Evolutionary conservation across 768 basidiomycete genomes (phyloP).

Genomic region (Collybia nuda): DNA sequence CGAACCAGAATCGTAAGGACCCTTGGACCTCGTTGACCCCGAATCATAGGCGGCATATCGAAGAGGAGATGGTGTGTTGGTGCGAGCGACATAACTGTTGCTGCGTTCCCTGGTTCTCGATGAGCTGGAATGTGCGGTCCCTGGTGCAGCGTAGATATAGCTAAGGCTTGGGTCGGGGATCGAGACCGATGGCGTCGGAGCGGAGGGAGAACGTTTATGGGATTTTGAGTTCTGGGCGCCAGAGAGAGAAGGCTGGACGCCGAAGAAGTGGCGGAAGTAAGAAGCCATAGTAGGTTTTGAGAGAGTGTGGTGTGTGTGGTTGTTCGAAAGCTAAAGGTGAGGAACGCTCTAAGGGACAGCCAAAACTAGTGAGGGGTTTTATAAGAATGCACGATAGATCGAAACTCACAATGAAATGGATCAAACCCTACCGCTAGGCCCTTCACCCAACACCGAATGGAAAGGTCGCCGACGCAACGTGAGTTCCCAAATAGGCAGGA

Average conservation of each 20-base stretch:
- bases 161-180: slow-evolving; percentile 26
- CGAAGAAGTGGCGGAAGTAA: slow-evolving; percentile 40
- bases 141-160: slow-evolving; percentile 39
- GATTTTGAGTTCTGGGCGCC: slow-evolving; percentile 31
- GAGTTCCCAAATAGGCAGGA: too few species aligned
- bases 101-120: slow-evolving; percentile 34
- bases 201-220: slow-evolving; percentile 35
- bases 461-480: too few species aligned
- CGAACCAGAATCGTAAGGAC: slow-evolving; percentile 20
- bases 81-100: slow-evolving; percentile 35
- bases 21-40: slow-evolving; percentile 12
- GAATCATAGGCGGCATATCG: slow-evolving; percentile 37
- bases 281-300: slow-evolving; percentile 39
- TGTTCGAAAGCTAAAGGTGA: too few species aligned
- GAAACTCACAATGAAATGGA: too few species aligned
- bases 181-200: slow-evolving; percentile 32
- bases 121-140: slow-evolving; percentile 35
- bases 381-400: too few species aligned
- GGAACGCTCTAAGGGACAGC: too few species aligned
- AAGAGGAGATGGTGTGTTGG: slow-evolving; percentile 38
- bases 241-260: slow-evolving; percentile 11
- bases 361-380: too few species aligned
- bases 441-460: too few species aligned
- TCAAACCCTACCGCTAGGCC: too few species aligned
- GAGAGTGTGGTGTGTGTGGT: neutral